Conservation (phyloP, 768 basidiomycete species). For the Gymnopilus dilepis region DNA sequence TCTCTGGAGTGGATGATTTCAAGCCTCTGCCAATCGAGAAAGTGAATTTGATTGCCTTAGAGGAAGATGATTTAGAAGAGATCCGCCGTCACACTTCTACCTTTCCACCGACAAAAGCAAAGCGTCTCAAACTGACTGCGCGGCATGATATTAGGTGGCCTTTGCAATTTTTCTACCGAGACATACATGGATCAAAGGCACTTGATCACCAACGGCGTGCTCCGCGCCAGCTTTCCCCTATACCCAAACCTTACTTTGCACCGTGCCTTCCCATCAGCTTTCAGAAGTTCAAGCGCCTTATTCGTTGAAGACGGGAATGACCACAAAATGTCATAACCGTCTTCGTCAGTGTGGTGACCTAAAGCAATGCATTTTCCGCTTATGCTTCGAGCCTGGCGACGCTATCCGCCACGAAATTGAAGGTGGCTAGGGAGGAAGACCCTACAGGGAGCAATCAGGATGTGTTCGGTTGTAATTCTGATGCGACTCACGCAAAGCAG, state of each 20-base stretch:
- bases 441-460: slow-evolving; percentile 27
- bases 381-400: slow-evolving; percentile 54
- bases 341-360: not conserved
- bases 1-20: slow-evolving; percentile 9
- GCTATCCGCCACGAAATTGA: slow-evolving; percentile 57
- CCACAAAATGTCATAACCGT: not conserved
- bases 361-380: slow-evolving; percentile 5
- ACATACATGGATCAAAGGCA: slow-evolving; percentile 23
- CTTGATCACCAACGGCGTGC: slow-evolving; percentile 9
- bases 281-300: slow-evolving; percentile 21
- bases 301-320: slow-evolving; percentile 19
- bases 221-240: not conserved
- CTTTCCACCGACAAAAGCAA: slow-evolving; percentile 8
- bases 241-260: slow-evolving; percentile 30
- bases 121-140: slow-evolving; percentile 7
- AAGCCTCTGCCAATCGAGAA: slow-evolving; percentile 14
- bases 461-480: not conserved
- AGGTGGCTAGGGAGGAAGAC: slow-evolving; percentile 52
- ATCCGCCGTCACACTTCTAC: slow-evolving; percentile 1
- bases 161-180: slow-evolving; percentile 17
- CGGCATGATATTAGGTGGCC: slow-evolving; percentile 20
- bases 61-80: slow-evolving; percentile 18
- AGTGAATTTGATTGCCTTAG: not conserved
- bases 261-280: slow-evolving; percentile 26
- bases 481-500: slow-evolving; percentile 14